Percentiles rank a stretch among this genome's conserved stretches.
phyloP scores from a whole-genome alignment of 345 rosid genomes.

The Acer yangbiense region DNA sequence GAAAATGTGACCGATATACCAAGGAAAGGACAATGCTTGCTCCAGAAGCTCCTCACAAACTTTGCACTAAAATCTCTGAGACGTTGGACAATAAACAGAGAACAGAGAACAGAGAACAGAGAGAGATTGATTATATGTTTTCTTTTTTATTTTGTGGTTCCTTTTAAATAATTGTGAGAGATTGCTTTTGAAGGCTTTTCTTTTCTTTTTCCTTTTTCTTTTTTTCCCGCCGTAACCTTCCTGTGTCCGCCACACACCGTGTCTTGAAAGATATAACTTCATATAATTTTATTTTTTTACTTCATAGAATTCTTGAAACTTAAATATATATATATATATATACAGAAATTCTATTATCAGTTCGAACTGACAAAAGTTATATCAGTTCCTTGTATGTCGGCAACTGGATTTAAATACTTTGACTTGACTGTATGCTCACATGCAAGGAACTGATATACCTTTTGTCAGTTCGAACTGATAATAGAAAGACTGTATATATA shows the following conservation, averaged over 20 bases:
- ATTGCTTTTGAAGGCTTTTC: constrained; percentile 31
- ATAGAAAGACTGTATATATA: too few species aligned
- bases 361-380: too few species aligned
- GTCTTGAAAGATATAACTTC: constrained; percentile 12
- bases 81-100: background rate
- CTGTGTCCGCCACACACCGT: constrained; percentile 35
- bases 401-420: too few species aligned
- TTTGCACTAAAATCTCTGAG: constrained; percentile 14
- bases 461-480: too few species aligned
- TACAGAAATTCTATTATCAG: too few species aligned
- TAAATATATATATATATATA: too few species aligned
- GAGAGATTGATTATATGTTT: constrained; percentile 19
- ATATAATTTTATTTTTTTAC: background rate
- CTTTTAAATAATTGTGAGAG: constrained; percentile 23
- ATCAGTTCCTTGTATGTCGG: too few species aligned
- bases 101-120: constrained; percentile 23
- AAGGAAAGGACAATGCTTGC: constrained; percentile 20
- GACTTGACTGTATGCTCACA: too few species aligned
- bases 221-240: constrained; percentile 62
- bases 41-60: constrained; percentile 18
- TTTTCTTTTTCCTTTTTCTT: constrained; percentile 28
- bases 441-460: too few species aligned
- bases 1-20: constrained; percentile 19
- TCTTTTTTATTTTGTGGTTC: constrained; percentile 7
- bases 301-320: background rate